Evolutionary conservation across 768 basidiomycete species (phyloP), one percentile per base, ranked within the genome.

Genomic region (Tulasnella sp.): DNA sequence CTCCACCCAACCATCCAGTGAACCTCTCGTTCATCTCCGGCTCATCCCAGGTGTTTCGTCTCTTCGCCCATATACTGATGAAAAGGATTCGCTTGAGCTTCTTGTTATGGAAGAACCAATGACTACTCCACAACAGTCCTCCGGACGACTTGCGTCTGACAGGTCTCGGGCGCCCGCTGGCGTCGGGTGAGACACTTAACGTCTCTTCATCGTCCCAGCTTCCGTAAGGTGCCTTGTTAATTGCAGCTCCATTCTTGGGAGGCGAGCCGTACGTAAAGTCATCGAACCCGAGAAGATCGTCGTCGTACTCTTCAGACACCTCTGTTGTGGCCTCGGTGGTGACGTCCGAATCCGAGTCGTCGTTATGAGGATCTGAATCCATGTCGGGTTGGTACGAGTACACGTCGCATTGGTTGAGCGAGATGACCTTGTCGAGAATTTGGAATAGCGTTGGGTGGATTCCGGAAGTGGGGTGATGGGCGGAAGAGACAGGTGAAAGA

Each of bases 51-150:
- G 71, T 56, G 80, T 71, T 58, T 46, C 89, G 89, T 42, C 92
- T 92, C 68, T 93, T 90, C 9, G 96, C 95, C 95, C 96, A 98
- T 31, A 95, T 91, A 1, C 95, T 93, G 80, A 98, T 89, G 86
- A 97, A 98, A 78, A 99, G 86, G 83, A 98, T 91, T 31, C 97
- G 91, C 87, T 97, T 98, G 86, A 92, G 87, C 87, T 95, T 97
- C 83, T 93, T 90, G 88, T 96, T 97, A 83, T 95, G 87, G 87
- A 99, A 97, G 88, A 99, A 98, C 92, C 95, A 97, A 84, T 97
- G 95, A 16, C 94, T 95, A 44, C 94, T 96, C 97, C 97, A 99
- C 9, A 98, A 88, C 79, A 98, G 86, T 5, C 95, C 93, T 24
- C 95, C 94, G 3, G n/a, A 31, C 44, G 42, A 40, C 78, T 79